Evolutionary conservation across 352 stramenopile species (phyloP), one percentile per base, ranked within the genome.

Genomic region (Phytophthora tentaculata): DNA sequence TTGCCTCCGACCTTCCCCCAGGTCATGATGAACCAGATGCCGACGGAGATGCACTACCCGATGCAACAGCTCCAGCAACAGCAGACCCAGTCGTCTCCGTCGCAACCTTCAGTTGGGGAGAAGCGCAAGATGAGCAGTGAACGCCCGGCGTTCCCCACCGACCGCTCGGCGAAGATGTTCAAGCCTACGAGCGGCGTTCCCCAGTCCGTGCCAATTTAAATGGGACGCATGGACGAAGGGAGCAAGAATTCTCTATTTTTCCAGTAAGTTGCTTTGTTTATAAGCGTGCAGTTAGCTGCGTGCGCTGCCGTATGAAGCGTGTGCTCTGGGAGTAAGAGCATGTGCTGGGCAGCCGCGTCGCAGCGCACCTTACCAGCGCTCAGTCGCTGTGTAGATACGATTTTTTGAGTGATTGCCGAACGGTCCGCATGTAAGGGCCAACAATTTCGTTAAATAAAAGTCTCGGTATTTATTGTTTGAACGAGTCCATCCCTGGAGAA

Each of bases 71-170:
- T 41, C 35, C 37, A 17, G 6, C 61, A 57, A 19, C 45, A 57
- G 14, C 64, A 65, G 23, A 60, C 62, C 17, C 67, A 57, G 24
- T 20, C 35, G 19, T 41, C 57, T 24, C 19, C 56, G 14, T 32
- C 61, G 9, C 64, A 65, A 3, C 24, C 64, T 22, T 69, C 44
- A 16, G 62, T 83, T 1, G 80, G 80, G 5, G 61, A 61, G 22
- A 88, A 88, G 70, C 80, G 80, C 60, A 88, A 86, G 62, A 71
- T 84, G 65, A 83, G 56, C 66, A 80, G 73, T 29, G 73, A 83
- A 45, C 71, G 73, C 1, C 76, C 63, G 2, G 55, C 73, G 44
- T 79, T 79, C 62, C 73, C 62, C 1, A 79, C 66, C 5, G 73
- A 73, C 19, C 76, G 66, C 19, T 61, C 73, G 2, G 57, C 20